Evolutionary conservation across 2,329 filamentous ascomycete species (phyloP), one percentile per base, ranked within the genome.

Genomic region (Trichophyton mentagrophytes): DNA sequence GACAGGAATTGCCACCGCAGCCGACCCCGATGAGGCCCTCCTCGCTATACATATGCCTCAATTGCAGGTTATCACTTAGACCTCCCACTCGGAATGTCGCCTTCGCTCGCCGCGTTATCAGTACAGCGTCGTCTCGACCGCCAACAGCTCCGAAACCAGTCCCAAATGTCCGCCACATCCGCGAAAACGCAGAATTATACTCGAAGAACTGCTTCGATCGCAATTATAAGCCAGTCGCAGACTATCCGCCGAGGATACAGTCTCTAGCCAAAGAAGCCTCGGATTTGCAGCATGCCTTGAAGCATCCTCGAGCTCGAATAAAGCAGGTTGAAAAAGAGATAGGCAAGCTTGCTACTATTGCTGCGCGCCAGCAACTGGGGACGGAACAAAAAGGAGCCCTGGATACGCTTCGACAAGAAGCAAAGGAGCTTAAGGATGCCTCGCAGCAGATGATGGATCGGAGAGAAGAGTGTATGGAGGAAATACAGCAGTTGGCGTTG

Each of bases 121-220:
- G 33, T 13, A 38, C 49, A 36, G 30, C 49, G 15, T 25, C 30
- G 49, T 58, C 46, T 38, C 60, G 60, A 27, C 61, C 64, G 38
- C 30, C 62, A 6, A 58, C 60, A 55, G 65, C 60, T 8, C 90
- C 90, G 9, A 92, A 89, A 71, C 84, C 89, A 27, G 82, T 82
- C 55, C 81, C 95, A 66, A 88, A 96, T 76, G 81, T 95, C 70
- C 92, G 89, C 72, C 87, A 93, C 76, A 96, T 99, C 72, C 90
- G 91, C 61, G 82, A 90, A 69, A 88, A 95, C 73, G 84, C 88
- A 15, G 83, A 86, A 13, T 80, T 95, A 15, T 88, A 96, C 78
- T 82, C 87, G 67, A 79, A 86, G 66, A 97, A 95, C 70, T 95
- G 89, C 74, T 72, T 87, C 62, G 86, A 90, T 66, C 85, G 93